phyloP scores from a whole-genome alignment of 1,284 basidiomycete species.

The Xerocomus nothofagi region DNA sequence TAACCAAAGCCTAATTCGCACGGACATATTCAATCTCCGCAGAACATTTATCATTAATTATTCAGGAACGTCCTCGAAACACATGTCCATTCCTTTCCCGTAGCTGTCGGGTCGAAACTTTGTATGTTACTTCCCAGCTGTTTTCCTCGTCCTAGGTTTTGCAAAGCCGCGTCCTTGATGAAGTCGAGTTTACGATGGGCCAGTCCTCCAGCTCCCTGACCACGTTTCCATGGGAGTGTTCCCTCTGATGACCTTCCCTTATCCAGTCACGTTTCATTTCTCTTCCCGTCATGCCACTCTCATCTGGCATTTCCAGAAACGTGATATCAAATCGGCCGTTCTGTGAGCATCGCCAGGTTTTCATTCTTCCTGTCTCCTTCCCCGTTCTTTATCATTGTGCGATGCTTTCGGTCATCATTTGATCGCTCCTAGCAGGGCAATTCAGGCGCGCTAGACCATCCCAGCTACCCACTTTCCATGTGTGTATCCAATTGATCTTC shows the following conservation, averaged over 20 bases:
- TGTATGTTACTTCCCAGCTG: constrained; percentile 20
- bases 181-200: background rate
- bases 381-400: constrained; percentile 33
- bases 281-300: constrained; percentile 6
- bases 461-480: constrained; percentile 27
- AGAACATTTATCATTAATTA: constrained; percentile 31
- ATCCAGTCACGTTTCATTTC: constrained; percentile 27
- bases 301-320: constrained; percentile 35
- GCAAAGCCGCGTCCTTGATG: background rate
- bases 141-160: constrained; percentile 3
- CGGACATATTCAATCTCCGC: constrained; percentile 38
- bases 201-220: background rate
- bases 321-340: constrained; percentile 35
- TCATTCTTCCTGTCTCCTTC: constrained; percentile 20
- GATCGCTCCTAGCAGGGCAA: constrained; percentile 31
- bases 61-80: constrained; percentile 37
- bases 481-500: constrained; percentile 25
- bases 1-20: constrained; percentile 39
- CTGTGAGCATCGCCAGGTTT: constrained; percentile 34
- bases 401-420: constrained; percentile 33
- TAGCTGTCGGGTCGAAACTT: constrained; percentile 23
- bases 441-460: constrained; percentile 15
- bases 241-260: constrained; percentile 11
- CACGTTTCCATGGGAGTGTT: constrained; percentile 27
- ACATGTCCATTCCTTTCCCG: constrained; percentile 25